These are phyloP conservation scores for Rosa lucieae DNA, from an alignment of 306 rosid genomes.

Conservation along the genomic window DNA sequence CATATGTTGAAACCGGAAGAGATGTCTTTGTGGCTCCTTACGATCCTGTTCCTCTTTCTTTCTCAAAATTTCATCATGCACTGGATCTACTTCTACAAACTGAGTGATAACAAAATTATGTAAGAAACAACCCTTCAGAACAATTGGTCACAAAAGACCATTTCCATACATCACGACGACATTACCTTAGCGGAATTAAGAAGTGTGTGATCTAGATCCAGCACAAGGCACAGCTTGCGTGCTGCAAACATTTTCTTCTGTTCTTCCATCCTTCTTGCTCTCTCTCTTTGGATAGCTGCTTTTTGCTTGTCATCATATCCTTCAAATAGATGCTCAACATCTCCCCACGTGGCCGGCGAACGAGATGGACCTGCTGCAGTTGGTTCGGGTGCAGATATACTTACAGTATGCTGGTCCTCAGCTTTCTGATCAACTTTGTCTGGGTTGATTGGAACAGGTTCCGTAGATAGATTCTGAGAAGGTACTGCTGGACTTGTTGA, in stretches of 20 bases:
- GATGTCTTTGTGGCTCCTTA: constrained; percentile 73
- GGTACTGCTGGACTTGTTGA: constrained; percentile 40
- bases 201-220: constrained; percentile 98
- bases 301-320: constrained; percentile 91
- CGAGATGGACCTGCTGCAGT: constrained; percentile 42
- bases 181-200: constrained; percentile 98
- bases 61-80: constrained; percentile 89
- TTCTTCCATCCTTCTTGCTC: constrained; percentile 87
- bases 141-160: constrained; percentile 1
- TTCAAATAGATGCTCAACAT: constrained; percentile 83
- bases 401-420: constrained; percentile 42
- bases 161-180: constrained; percentile 24
- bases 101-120: constrained; percentile 38
- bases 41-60: constrained; percentile 91
- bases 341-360: constrained; percentile 72
- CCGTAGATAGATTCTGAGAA: constrained; percentile 51
- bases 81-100: constrained; percentile 94
- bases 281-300: constrained; percentile 95
- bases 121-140: constrained; percentile 6
- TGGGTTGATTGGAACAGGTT: constrained; percentile 40
- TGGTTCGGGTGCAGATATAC: constrained; percentile 46
- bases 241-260: constrained; percentile 95
- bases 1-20: constrained; percentile 93
- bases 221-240: constrained; percentile 86
- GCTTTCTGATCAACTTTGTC: constrained; percentile 55